These are phyloP conservation scores for Stachybotrys chartarum DNA, from an alignment of 2,329 filamentous ascomycete species.

Conservation along the genomic window DNA sequence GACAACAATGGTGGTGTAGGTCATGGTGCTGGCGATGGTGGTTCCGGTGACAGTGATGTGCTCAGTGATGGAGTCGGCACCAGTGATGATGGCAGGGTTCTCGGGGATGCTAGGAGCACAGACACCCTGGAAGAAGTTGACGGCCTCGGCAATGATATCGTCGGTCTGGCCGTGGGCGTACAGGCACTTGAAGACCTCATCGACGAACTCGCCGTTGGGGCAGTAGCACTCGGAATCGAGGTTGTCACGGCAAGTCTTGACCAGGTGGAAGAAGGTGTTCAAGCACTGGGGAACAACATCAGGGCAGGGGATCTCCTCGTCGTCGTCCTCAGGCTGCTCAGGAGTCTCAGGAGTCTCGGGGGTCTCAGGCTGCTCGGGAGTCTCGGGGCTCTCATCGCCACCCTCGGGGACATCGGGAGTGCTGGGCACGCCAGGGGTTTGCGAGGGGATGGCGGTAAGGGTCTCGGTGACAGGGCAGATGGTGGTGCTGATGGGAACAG, in stretches of 20 bases:
- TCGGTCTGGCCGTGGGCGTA: conserved; percentile 65
- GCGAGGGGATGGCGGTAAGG: conserved; percentile 19
- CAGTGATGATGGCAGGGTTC: conserved; percentile 83
- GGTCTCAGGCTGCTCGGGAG: conserved; percentile 2
- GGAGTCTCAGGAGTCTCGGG: conserved; percentile 8
- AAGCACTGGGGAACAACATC: conserved; percentile 77
- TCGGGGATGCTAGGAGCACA: conserved; percentile 66
- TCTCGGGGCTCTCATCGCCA: conserved; percentile 6
- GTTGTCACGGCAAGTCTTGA: conserved; percentile 71
- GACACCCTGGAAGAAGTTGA: conserved; percentile 85
- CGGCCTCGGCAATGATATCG: conserved; percentile 60
- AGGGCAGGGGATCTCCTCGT: conserved; percentile 51
- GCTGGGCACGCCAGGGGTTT: conserved; percentile 15
- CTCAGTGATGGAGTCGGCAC: conserved; percentile 56
- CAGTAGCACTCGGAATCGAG: conserved; percentile 82
- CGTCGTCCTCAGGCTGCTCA: conserved; percentile 7
- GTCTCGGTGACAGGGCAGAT: conserved; percentile 55
- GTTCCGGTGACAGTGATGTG: conserved; percentile 49
- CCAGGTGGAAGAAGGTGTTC: conserved; percentile 77
- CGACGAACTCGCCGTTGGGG: conserved; percentile 67
- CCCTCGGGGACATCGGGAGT: conserved; percentile 7
- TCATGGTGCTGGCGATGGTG: conserved; percentile 42
- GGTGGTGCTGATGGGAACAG: conserved; percentile 51
- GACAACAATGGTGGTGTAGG: conserved; percentile 45
- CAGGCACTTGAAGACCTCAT: conserved; percentile 75